Percentiles rank a stretch among this genome's conserved stretches.
Evolutionary conservation across 768 basidiomycete genomes (phyloP).

Genomic region (Lenzites betulinus): DNA sequence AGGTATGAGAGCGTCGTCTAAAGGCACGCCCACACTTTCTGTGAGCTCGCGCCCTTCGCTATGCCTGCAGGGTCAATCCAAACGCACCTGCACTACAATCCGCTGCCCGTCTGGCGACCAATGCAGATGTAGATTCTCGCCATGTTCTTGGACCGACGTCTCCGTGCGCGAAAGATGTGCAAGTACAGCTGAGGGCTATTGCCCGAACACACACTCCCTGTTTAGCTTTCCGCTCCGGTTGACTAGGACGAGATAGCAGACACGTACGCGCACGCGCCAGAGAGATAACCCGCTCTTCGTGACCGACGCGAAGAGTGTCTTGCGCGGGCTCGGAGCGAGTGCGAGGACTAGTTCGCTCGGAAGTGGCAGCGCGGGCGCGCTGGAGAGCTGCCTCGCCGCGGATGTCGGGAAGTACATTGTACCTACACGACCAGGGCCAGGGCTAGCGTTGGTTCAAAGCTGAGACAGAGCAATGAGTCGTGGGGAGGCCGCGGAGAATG

Average conservation of each 20-base stretch:
- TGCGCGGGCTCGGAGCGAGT: conserved; percentile 67
- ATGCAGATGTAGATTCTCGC: conserved; percentile 69
- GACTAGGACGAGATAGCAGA: background rate
- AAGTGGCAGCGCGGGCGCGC: conserved; percentile 69
- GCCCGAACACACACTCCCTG: conserved; percentile 1
- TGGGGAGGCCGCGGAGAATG: background rate
- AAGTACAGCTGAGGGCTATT: conserved; percentile 69
- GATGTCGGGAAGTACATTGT: conserved; percentile 87
- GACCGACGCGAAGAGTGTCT: conserved; percentile 75
- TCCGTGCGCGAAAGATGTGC: conserved; percentile 76
- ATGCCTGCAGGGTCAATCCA: no score
- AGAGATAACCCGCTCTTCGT: conserved; percentile 72
- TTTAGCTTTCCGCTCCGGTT: background rate
- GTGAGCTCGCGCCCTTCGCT: background rate
- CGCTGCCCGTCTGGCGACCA: conserved; percentile 85
- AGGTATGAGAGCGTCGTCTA: conserved; percentile 84
- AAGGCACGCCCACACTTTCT: background rate
- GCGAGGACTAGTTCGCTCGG: conserved; percentile 65
- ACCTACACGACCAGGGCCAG: background rate
- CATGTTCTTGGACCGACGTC: conserved; percentile 78
- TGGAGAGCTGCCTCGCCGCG: conserved; percentile 71
- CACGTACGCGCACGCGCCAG: conserved; percentile 79
- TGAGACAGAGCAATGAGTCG: background rate
- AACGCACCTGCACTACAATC: conserved; percentile 76
- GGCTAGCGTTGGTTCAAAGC: background rate